Conservation (phyloP, 306 rosid genomes). For the Quercus rubra region DNA sequence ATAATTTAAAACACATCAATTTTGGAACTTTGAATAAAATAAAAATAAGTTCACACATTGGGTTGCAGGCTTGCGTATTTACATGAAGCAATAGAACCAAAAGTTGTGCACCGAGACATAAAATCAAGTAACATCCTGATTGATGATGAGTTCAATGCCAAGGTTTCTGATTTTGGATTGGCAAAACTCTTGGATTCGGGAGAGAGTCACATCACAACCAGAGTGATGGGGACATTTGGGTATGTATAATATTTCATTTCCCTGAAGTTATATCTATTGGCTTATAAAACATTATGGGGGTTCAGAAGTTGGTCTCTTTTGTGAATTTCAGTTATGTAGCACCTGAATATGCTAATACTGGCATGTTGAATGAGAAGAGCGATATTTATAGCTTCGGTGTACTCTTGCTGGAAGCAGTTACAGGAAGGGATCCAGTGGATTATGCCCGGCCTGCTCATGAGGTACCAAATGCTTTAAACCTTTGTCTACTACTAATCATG, state of each 20-base stretch:
- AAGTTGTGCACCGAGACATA: constrained; percentile 93
- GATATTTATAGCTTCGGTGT: constrained; percentile 97
- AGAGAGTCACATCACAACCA: constrained; percentile 91
- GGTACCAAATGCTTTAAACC: constrained; percentile 41
- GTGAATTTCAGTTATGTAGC: constrained; percentile 80
- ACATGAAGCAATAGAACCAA: constrained; percentile 96
- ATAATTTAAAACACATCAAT: neutral
- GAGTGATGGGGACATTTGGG: constrained; percentile 99
- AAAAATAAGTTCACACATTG: constrained; percentile 9
- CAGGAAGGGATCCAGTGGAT: constrained; percentile 96
- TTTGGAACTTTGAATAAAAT: neutral
- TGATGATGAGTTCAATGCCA: constrained; percentile 81
- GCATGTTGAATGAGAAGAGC: constrained; percentile 93
- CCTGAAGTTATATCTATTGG: constrained; percentile 1
- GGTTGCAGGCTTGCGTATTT: constrained; percentile 85
- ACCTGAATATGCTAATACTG: constrained; percentile 94
- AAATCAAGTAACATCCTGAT: constrained; percentile 96
- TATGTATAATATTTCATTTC: constrained; percentile 25
- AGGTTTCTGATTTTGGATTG: constrained; percentile 97
- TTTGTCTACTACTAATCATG: constrained; percentile 6
- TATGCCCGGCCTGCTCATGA: constrained; percentile 77
- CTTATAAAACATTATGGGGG: neutral
- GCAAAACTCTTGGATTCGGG: constrained; percentile 93
- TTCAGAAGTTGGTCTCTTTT: constrained; percentile 21
- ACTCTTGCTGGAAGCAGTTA: constrained; percentile 82